Evolutionary conservation across 306 rosid genomes (phyloP).

Genomic region (Prunus mume): DNA sequence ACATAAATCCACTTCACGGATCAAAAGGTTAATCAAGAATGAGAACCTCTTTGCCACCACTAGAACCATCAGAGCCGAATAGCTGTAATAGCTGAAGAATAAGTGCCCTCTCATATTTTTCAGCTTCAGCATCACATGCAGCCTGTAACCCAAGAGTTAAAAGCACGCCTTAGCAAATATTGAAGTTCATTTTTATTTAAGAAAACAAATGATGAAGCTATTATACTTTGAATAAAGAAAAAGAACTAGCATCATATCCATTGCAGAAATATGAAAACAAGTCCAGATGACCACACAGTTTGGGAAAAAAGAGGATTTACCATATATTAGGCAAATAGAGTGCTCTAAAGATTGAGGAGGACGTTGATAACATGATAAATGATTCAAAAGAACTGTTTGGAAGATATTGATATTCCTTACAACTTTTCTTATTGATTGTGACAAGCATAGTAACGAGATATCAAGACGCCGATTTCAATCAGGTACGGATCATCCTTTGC

Average conservation of each 20-base stretch:
- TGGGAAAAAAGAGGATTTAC: not conserved
- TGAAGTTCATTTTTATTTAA: not conserved
- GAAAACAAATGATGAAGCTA: not conserved
- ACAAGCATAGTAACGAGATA: not conserved
- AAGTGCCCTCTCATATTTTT: conserved; percentile 80
- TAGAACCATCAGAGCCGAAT: conserved; percentile 50
- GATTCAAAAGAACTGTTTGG: not conserved
- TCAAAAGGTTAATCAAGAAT: not conserved
- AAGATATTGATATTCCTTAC: not conserved
- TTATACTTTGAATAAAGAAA: not conserved
- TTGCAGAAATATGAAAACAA: not conserved
- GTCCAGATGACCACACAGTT: not conserved
- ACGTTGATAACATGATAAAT: not conserved
- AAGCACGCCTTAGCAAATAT: not conserved
- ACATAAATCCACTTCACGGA: not conserved
- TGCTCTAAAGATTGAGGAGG: not conserved
- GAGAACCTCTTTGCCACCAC: conserved; percentile 69
- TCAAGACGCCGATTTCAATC: not conserved
- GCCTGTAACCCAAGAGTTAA: conserved; percentile 45
- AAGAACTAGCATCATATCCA: not conserved
- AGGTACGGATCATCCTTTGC: not conserved
- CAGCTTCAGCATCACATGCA: conserved; percentile 68
- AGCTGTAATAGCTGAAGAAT: conserved; percentile 75
- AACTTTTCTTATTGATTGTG: not conserved
- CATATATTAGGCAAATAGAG: not conserved